These are phyloP conservation scores for Solanum virginianum DNA, from an alignment of 257 asterid genomes.

Conservation along the genomic window DNA sequence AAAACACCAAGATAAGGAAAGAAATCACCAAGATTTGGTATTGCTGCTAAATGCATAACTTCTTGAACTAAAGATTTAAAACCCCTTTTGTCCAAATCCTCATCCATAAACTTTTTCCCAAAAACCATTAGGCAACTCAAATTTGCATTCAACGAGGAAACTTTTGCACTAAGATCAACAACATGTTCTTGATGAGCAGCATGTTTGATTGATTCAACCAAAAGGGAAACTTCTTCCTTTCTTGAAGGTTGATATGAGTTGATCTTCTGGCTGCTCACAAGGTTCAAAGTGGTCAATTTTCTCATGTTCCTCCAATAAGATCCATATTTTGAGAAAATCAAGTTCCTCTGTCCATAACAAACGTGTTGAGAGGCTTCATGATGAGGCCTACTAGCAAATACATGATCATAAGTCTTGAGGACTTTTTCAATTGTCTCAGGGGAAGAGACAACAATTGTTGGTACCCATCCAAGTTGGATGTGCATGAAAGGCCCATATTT, in stretches of 20 bases:
- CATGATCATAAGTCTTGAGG: too few relatives aligned
- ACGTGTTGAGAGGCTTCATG: too few relatives aligned
- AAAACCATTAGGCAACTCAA: conserved; percentile 14
- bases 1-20: conserved; percentile 9
- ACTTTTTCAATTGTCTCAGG: too few relatives aligned
- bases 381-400: too few relatives aligned
- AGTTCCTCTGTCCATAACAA: too few relatives aligned
- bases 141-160: background rate
- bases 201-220: conserved; percentile 8
- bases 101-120: conserved; percentile 11
- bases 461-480: conserved; percentile 1
- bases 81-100: background rate
- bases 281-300: too few relatives aligned
- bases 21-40: conserved; percentile 12
- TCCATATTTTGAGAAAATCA: too few relatives aligned
- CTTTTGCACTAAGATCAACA: conserved; percentile 5
- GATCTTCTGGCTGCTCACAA: too few relatives aligned
- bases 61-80: conserved; percentile 5
- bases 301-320: too few relatives aligned
- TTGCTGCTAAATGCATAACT: background rate
- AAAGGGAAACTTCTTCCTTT: background rate
- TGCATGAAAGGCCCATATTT: conserved; percentile 15
- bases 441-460: too few relatives aligned
- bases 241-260: too few relatives aligned
- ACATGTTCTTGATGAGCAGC: too few relatives aligned